These are phyloP conservation scores for Cryptomeria japonica DNA, from an alignment of 75 land plant genomes.

Conservation along the genomic window DNA sequence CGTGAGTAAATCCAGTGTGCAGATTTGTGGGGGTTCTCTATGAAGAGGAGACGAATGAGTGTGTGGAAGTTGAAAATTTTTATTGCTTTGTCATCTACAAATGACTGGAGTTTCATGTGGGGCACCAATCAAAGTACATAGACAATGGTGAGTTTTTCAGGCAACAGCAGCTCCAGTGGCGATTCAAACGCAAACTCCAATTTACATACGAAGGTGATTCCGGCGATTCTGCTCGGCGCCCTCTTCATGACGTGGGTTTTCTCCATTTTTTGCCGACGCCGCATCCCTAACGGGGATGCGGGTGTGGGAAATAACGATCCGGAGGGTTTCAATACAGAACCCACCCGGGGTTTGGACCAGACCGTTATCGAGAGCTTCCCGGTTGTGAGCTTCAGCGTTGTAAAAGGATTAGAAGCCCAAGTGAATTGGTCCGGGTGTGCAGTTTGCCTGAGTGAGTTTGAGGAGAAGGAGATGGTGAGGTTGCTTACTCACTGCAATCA, in stretches of 20 bases:
- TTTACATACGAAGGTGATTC: neutral
- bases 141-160: neutral
- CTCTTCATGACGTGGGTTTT: conserved; percentile 21
- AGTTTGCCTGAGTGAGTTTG: conserved; percentile 39
- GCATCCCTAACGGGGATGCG: neutral
- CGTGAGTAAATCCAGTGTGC: neutral
- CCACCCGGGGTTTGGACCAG: neutral
- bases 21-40: neutral
- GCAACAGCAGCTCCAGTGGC: neutral
- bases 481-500: conserved; percentile 38
- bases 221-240: conserved; percentile 2
- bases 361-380: conserved; percentile 10
- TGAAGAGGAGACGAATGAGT: neutral
- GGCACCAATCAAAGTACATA: neutral
- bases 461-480: conserved; percentile 20
- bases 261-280: conserved; percentile 16
- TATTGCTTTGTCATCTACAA: neutral
- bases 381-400: neutral
- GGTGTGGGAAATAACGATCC: neutral
- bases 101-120: neutral
- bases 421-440: conserved; percentile 17
- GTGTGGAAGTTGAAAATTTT: neutral
- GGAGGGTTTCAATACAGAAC: neutral
- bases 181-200: neutral
- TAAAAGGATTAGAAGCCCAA: neutral